These are phyloP conservation scores for Geotrichum siamense DNA, from an alignment of 1,139 yeast genomes.

Conservation along the genomic window DNA sequence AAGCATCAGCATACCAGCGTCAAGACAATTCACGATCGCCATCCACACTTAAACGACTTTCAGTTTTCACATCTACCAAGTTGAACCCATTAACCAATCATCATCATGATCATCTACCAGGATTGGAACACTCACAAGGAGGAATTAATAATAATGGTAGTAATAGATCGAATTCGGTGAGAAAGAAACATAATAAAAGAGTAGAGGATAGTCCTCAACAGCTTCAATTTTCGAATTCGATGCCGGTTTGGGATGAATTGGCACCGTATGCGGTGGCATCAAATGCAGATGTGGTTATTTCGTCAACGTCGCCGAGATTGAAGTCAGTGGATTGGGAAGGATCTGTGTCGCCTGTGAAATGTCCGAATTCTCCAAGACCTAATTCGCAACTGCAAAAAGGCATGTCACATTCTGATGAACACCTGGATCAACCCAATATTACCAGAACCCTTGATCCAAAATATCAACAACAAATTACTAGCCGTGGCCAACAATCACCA, in stretches of 20 bases:
- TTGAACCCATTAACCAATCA: not conserved
- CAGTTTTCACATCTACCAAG: constrained; percentile 1
- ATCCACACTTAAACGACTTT: constrained; percentile 2
- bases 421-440: not conserved
- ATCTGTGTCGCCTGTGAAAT: constrained; percentile 4
- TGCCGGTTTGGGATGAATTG: constrained; percentile 15
- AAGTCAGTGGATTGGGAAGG: constrained; percentile 1
- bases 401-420: not conserved
- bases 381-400: constrained; percentile 12
- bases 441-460: not conserved
- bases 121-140: not conserved
- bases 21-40: too few species aligned
- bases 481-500: not conserved
- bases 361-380: constrained; percentile 10
- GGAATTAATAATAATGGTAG: too few species aligned
- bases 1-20: too few species aligned
- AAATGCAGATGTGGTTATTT: constrained; percentile 12
- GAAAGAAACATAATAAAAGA: not conserved
- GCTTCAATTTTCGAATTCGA: constrained; percentile 15
- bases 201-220: constrained; percentile 8
- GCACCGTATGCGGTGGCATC: constrained; percentile 17
- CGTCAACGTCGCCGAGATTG: constrained; percentile 11
- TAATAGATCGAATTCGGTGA: not conserved
- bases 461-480: not conserved
- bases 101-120: not conserved